These are phyloP conservation scores for Saturnispora zaruensis DNA, from an alignment of 805 yeast genomes.

Conservation along the genomic window DNA sequence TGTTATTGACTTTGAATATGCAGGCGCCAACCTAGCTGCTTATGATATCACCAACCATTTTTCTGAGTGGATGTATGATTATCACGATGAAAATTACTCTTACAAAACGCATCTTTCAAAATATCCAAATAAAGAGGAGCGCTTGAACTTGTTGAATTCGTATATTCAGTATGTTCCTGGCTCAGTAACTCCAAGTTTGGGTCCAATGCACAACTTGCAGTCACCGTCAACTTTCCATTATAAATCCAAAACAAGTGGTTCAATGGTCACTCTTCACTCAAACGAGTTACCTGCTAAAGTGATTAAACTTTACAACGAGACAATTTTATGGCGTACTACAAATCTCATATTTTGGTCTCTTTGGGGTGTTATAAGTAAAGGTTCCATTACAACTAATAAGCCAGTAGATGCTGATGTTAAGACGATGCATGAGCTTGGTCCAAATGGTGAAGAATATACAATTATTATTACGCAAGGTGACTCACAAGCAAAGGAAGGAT, in stretches of 20 bases:
- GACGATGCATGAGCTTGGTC: constrained; percentile 36
- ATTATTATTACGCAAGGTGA: constrained; percentile 24
- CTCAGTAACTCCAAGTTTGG: constrained; percentile 21
- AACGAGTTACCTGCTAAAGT: constrained; percentile 29
- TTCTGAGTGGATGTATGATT: constrained; percentile 95
- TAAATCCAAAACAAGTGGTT: constrained; percentile 11
- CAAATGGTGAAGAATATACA: constrained; percentile 45
- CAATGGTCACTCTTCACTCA: constrained; percentile 31
- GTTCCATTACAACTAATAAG: constrained; percentile 13
- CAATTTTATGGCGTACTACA: constrained; percentile 70
- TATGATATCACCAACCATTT: constrained; percentile 90
- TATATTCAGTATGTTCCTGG: constrained; percentile 58
- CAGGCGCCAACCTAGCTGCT: constrained; percentile 85
- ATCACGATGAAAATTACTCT: constrained; percentile 50
- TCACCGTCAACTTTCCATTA: constrained; percentile 9
- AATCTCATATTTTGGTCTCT: constrained; percentile 76
- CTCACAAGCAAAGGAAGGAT: not conserved
- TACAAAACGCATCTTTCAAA: constrained; percentile 45
- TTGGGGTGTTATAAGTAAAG: constrained; percentile 70
- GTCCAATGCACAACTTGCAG: constrained; percentile 13
- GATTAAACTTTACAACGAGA: constrained; percentile 51
- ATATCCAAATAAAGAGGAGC: constrained; percentile 65
- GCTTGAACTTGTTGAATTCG: constrained; percentile 62
- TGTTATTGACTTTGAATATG: constrained; percentile 94
- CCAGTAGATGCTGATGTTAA: constrained; percentile 14